These are phyloP conservation scores for Starmerella scarabaei DNA, from an alignment of 805 yeast genomes.

Conservation along the genomic window DNA sequence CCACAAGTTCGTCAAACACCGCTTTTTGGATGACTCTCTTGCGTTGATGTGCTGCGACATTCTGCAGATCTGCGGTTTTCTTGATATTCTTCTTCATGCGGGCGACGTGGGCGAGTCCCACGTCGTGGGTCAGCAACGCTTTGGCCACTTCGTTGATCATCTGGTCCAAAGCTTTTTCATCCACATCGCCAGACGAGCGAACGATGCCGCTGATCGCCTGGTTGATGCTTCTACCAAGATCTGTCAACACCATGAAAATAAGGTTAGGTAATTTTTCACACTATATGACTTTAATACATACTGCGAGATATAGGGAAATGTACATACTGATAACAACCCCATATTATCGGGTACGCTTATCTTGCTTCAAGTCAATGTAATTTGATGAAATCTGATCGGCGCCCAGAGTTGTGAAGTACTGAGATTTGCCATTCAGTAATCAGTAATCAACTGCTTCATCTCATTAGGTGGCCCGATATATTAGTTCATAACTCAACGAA, in stretches of 20 bases:
- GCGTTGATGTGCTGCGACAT: conserved; percentile 49
- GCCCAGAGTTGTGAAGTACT: too few relatives aligned
- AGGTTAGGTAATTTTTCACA: not conserved
- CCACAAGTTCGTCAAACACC: conserved; percentile 83
- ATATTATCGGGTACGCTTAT: not conserved
- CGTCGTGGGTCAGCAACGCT: conserved; percentile 89
- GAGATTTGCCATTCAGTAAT: too few relatives aligned
- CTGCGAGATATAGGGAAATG: not conserved
- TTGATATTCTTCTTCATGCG: conserved; percentile 61
- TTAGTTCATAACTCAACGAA: too few relatives aligned
- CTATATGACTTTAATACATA: too few relatives aligned
- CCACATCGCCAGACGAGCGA: conserved; percentile 38
- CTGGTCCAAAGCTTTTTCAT: conserved; percentile 49
- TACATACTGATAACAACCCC: not conserved
- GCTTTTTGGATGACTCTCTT: conserved; percentile 77
- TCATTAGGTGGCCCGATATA: too few relatives aligned
- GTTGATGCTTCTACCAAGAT: conserved; percentile 64
- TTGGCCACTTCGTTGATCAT: conserved; percentile 81
- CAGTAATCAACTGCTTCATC: too few relatives aligned
- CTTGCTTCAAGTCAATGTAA: too few relatives aligned
- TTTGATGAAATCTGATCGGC: too few relatives aligned
- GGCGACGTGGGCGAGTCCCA: conserved; percentile 73
- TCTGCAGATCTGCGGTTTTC: conserved; percentile 39
- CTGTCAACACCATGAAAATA: conserved; percentile 56
- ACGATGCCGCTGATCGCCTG: conserved; percentile 56